phyloP scores from a whole-genome alignment of 768 basidiomycete species.

The Hericium alpestre region DNA sequence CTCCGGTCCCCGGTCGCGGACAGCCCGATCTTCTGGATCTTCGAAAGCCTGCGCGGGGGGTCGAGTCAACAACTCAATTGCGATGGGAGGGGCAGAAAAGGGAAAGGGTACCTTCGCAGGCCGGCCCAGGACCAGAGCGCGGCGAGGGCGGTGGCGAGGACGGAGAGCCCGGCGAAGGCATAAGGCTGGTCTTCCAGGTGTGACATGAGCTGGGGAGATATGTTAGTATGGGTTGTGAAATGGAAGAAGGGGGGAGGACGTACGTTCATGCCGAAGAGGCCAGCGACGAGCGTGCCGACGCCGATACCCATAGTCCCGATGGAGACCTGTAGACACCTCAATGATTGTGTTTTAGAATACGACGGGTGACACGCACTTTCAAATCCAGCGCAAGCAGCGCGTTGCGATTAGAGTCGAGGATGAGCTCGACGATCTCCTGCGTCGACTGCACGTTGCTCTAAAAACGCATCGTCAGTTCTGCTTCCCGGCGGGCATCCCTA shows the following conservation, averaged over 20 bases:
- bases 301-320: slow-evolving; percentile 92
- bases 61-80: background rate
- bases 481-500: background rate
- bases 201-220: slow-evolving; percentile 47
- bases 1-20: background rate
- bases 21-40: slow-evolving; percentile 1
- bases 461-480: background rate
- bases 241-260: slow-evolving; percentile 21
- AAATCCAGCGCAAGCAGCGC: slow-evolving; percentile 84
- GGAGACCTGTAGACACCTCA: slow-evolving; percentile 47
- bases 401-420: slow-evolving; percentile 93
- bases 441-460: slow-evolving; percentile 92
- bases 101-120: slow-evolving; percentile 38
- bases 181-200: slow-evolving; percentile 63
- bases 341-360: background rate
- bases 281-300: slow-evolving; percentile 79
- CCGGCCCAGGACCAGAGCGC: slow-evolving; percentile 55
- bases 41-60: background rate
- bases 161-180: slow-evolving; percentile 63
- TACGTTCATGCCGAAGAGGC: slow-evolving; percentile 95
- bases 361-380: slow-evolving; percentile 40
- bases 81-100: background rate
- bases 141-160: slow-evolving; percentile 46
- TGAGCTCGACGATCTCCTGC: slow-evolving; percentile 95
- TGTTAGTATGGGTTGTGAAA: slow-evolving; percentile 6